Conservation (phyloP, 2,329 filamentous ascomycete genomes). For the Aureobasidium pullulans region DNA sequence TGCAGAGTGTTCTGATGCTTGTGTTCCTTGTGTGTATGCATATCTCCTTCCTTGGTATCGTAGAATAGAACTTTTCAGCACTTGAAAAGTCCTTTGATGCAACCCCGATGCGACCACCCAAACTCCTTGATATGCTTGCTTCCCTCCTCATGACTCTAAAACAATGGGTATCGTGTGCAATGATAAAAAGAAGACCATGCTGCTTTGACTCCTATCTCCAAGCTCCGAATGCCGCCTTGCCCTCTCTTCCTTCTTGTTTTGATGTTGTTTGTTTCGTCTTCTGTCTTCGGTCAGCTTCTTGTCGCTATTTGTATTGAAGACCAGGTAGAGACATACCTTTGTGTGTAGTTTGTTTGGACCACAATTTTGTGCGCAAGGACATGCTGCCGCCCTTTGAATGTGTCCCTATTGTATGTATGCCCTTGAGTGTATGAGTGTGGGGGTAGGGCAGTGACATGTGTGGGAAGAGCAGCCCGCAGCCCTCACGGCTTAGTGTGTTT, state of each 20-base stretch:
- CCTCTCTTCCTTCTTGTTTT: neutral
- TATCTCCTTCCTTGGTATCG: neutral
- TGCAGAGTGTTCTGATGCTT: neutral
- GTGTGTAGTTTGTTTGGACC: neutral
- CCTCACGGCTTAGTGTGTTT: neutral
- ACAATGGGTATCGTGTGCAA: slow-evolving; percentile 3
- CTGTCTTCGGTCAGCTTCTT: neutral
- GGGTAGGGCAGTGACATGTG: neutral
- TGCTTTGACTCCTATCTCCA: neutral
- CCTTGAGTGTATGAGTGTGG: neutral
- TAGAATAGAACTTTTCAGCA: slow-evolving; percentile 3
- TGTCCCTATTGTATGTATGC: neutral
- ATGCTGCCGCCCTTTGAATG: neutral
- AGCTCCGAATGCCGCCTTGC: neutral
- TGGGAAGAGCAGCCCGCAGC: neutral
- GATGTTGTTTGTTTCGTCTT: neutral
- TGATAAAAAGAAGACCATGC: neutral
- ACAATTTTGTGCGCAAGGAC: neutral
- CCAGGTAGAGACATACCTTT: neutral
- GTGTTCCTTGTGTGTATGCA: neutral
- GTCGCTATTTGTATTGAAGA: neutral
- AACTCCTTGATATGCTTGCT: slow-evolving; percentile 5
- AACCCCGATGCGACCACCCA: slow-evolving; percentile 1
- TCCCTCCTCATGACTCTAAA: neutral
- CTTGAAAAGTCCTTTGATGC: slow-evolving; percentile 7